Evolutionary conservation across 805 yeast genomes (phyloP).

Genomic region (Suhomyces sp.): DNA sequence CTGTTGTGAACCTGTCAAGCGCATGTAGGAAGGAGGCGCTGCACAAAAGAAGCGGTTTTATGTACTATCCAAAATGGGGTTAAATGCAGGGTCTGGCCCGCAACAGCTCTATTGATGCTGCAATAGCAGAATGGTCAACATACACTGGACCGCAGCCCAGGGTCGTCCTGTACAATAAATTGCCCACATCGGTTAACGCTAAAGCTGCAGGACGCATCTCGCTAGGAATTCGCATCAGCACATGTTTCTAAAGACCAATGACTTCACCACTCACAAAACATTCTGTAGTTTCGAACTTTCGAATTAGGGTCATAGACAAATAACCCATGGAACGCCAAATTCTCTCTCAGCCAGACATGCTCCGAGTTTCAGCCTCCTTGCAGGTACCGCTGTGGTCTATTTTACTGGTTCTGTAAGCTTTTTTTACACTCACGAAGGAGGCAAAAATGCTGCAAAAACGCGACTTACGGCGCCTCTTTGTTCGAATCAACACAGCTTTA

Average conservation of each 20-base stretch:
- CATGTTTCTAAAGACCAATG: not conserved
- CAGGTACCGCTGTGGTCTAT: not conserved
- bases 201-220: not conserved
- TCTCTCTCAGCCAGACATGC: not conserved
- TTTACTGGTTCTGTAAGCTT: not conserved
- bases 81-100: not conserved
- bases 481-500: not conserved
- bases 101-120: not conserved
- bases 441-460: not conserved
- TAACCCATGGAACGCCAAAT: not conserved
- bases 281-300: not conserved
- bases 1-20: not conserved
- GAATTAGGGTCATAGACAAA: not conserved
- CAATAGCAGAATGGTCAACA: not conserved
- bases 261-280: not conserved
- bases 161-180: not conserved
- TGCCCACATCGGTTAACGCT: not conserved
- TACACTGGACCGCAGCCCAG: not conserved
- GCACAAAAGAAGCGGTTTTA: not conserved
- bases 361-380: not conserved
- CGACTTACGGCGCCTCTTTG: not conserved
- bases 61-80: not conserved
- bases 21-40: not conserved
- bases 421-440: not conserved
- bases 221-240: not conserved